These are phyloP conservation scores for Synchytrium microbalum DNA, from an alignment of 371 early-diverging fungal genomes.

Conservation along the genomic window DNA sequence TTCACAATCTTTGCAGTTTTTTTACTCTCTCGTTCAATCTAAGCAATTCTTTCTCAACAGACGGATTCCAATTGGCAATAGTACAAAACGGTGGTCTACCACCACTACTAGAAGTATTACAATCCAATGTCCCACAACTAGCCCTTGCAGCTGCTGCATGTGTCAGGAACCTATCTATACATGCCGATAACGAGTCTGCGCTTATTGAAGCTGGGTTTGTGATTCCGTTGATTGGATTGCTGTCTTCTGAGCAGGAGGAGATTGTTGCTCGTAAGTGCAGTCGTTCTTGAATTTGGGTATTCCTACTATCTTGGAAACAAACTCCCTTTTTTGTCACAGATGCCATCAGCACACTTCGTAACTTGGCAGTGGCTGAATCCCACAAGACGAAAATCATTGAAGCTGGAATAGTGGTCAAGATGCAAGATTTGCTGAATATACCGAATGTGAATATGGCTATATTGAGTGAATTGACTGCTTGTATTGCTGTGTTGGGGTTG, in stretches of 20 bases:
- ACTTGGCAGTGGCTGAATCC: conserved; percentile 73
- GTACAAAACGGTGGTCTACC: conserved; percentile 71
- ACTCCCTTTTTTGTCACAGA: conserved; percentile 29
- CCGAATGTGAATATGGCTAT: conserved; percentile 42
- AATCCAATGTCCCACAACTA: conserved; percentile 68
- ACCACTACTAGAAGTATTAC: conserved; percentile 63
- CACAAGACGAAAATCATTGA: conserved; percentile 72
- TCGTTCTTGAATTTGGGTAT: not conserved
- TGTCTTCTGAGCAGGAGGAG: conserved; percentile 67
- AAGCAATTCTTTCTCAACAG: conserved; percentile 22
- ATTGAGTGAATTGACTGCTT: conserved; percentile 80
- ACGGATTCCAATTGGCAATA: conserved; percentile 79
- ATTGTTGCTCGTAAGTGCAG: conserved; percentile 49
- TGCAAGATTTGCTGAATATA: conserved; percentile 49
- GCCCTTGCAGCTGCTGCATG: conserved; percentile 88
- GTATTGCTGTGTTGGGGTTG: conserved; percentile 74
- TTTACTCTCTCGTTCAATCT: not conserved
- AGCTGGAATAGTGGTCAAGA: conserved; percentile 71
- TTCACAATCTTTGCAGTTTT: not conserved
- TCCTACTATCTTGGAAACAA: not conserved
- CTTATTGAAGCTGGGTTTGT: conserved; percentile 78
- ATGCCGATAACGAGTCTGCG: conserved; percentile 75
- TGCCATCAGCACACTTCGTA: conserved; percentile 77
- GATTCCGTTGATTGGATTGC: conserved; percentile 59
- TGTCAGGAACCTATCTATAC: conserved; percentile 87